Evolutionary conservation across 1,139 yeast species (phyloP).

Genomic region (Kazachstania sp.): DNA sequence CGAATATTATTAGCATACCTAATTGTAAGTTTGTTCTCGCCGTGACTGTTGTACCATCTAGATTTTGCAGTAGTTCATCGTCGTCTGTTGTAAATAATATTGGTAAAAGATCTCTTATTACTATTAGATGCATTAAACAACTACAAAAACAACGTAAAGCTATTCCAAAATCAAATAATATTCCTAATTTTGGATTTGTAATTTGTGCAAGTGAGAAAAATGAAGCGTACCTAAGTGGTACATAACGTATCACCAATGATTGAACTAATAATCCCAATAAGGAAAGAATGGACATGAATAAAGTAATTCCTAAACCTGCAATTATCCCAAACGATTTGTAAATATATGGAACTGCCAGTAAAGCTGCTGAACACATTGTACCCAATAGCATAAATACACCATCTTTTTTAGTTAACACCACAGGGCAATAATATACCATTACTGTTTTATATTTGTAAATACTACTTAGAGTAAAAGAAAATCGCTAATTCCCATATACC

Average conservation of each 20-base stretch:
- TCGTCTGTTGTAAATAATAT: slow-evolving; percentile 36
- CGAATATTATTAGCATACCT: slow-evolving; percentile 42
- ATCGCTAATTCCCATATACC: background rate
- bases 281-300: slow-evolving; percentile 36
- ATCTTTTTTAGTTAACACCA: background rate
- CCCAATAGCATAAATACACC: slow-evolving; percentile 36
- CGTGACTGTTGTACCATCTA: no score
- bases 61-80: background rate
- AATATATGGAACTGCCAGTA: slow-evolving; percentile 90
- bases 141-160: slow-evolving; percentile 84
- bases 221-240: slow-evolving; percentile 65
- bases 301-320: slow-evolving; percentile 56
- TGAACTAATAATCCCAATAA: slow-evolving; percentile 23
- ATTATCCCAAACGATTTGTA: slow-evolving; percentile 71
- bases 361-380: slow-evolving; percentile 66
- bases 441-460: background rate
- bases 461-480: background rate
- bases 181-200: slow-evolving; percentile 75
- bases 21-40: slow-evolving; percentile 46
- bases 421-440: background rate
- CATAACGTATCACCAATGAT: slow-evolving; percentile 39
- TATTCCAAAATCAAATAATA: slow-evolving; percentile 82
- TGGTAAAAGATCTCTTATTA: slow-evolving; percentile 71
- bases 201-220: slow-evolving; percentile 66
- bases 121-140: slow-evolving; percentile 62